Evolutionary conservation across 2,329 filamentous ascomycete genomes (phyloP).

Genomic region (Aspergillus luchuensis): DNA sequence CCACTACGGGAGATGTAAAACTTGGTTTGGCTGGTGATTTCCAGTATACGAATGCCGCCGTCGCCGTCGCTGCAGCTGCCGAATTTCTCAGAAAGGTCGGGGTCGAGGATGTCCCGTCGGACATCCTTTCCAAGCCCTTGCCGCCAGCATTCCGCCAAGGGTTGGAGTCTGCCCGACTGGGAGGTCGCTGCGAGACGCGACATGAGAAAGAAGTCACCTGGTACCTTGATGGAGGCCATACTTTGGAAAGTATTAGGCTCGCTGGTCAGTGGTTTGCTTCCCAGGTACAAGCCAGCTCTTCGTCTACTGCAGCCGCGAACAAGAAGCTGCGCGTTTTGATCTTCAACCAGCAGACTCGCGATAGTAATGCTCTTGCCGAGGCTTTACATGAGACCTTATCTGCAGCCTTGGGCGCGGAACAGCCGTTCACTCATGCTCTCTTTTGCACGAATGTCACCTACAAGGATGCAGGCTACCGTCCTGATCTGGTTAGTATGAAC

Average conservation of each 20-base stretch:
- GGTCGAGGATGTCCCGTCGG: constrained; percentile 37
- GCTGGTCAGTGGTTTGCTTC: constrained; percentile 75
- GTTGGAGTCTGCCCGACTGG: constrained; percentile 66
- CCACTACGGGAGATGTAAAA: constrained; percentile 47
- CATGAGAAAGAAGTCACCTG: constrained; percentile 63
- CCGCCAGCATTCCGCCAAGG: constrained; percentile 66
- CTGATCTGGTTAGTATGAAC: constrained; percentile 65
- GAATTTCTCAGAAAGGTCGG: constrained; percentile 43
- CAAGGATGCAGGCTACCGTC: constrained; percentile 60
- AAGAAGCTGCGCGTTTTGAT: constrained; percentile 64
- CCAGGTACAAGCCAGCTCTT: constrained; percentile 44
- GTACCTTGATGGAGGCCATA: constrained; percentile 88
- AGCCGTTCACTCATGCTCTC: constrained; percentile 69
- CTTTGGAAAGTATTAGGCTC: constrained; percentile 75
- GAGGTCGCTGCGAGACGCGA: constrained; percentile 76
- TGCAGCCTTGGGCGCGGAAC: constrained; percentile 39
- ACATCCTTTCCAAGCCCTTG: constrained; percentile 48
- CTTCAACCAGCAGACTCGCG: constrained; percentile 90
- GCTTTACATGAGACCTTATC: constrained; percentile 62
- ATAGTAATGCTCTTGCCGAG: constrained; percentile 67
- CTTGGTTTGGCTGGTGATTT: constrained; percentile 64
- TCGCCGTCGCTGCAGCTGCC: constrained; percentile 56
- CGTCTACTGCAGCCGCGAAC: constrained; percentile 30
- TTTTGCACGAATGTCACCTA: constrained; percentile 80
- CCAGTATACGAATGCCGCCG: constrained; percentile 63